Conservation (phyloP, 2,329 filamentous ascomycete genomes). For the Cordyceps pruinosa region DNA sequence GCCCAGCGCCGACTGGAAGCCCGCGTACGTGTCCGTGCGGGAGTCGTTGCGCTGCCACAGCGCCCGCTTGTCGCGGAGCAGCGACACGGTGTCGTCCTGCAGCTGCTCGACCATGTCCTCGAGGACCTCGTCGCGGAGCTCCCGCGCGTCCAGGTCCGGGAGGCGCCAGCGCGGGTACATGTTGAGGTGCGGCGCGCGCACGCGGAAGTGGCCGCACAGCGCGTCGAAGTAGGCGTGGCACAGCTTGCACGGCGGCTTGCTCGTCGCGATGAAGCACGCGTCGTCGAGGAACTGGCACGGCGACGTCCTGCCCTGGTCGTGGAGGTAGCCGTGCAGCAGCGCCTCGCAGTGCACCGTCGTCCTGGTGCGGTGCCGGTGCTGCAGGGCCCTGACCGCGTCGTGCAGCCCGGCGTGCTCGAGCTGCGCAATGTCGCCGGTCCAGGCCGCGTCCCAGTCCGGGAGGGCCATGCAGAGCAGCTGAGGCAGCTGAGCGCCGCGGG, state of each 20-base stretch:
- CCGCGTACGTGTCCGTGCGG: background rate
- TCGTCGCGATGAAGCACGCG: slow-evolving; percentile 27
- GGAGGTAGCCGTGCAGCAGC: slow-evolving; percentile 20
- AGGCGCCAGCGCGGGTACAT: slow-evolving; percentile 28
- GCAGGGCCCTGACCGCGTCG: background rate
- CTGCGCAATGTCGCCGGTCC: background rate
- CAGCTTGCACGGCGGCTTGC: slow-evolving; percentile 30
- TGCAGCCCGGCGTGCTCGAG: slow-evolving; percentile 11
- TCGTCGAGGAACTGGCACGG: slow-evolving; percentile 21
- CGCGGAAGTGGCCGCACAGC: slow-evolving; percentile 13
- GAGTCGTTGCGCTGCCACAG: slow-evolving; percentile 1
- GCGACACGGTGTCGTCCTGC: slow-evolving; percentile 18
- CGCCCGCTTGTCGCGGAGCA: slow-evolving; percentile 18
- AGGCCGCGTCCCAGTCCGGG: background rate
- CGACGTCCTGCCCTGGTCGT: background rate
- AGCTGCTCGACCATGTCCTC: slow-evolving; percentile 19
- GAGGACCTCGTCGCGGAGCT: slow-evolving; percentile 11
- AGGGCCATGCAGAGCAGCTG: background rate
- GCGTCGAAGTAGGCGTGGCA: slow-evolving; percentile 26
- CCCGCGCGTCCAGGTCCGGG: slow-evolving; percentile 20
- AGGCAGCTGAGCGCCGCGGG: background rate
- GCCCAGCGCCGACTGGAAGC: background rate
- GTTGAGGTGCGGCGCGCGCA: slow-evolving; percentile 25
- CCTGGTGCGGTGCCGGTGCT: slow-evolving; percentile 14
- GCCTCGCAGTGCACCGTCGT: slow-evolving; percentile 27